Evolutionary conservation across 1,139 yeast genomes (phyloP).

Genomic region (Debaryomyces coudertii): DNA sequence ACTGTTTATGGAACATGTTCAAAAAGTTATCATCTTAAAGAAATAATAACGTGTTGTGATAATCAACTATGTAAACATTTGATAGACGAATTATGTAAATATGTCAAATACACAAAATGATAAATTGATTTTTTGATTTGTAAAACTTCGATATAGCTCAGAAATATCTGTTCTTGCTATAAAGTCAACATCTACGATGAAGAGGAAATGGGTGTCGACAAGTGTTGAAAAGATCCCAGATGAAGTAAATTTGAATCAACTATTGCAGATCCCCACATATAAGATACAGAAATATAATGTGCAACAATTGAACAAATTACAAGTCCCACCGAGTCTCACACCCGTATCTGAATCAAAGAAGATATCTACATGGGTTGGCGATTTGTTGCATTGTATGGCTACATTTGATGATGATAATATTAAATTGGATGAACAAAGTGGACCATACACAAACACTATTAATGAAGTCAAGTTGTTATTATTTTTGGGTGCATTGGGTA

Average conservation of each 20-base stretch:
- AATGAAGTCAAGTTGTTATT: constrained; percentile 19
- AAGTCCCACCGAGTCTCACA: neutral
- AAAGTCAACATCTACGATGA: neutral
- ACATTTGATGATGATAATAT: neutral
- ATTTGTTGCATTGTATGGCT: neutral
- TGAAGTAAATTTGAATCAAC: neutral
- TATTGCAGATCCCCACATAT: neutral
- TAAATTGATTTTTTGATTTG: constrained; percentile 4
- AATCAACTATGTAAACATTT: neutral
- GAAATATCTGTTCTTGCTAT: constrained; percentile 1
- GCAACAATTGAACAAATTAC: neutral
- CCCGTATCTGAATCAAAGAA: constrained; percentile 1
- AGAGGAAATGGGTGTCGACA: constrained; percentile 1
- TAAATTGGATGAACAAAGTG: neutral
- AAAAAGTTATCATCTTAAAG: constrained; percentile 36
- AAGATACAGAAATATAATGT: constrained; percentile 1
- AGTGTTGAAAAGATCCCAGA: neutral
- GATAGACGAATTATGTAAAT: constrained; percentile 7
- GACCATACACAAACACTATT: neutral
- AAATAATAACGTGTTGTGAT: constrained; percentile 16
- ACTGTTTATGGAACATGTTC: constrained; percentile 64
- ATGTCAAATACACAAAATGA: constrained; percentile 10
- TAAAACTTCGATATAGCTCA: constrained; percentile 2
- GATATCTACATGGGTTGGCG: neutral
- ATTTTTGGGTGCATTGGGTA: constrained; percentile 35